Conservation (phyloP, 2,329 filamentous ascomycete genomes). For the Fusarium clavum region DNA sequence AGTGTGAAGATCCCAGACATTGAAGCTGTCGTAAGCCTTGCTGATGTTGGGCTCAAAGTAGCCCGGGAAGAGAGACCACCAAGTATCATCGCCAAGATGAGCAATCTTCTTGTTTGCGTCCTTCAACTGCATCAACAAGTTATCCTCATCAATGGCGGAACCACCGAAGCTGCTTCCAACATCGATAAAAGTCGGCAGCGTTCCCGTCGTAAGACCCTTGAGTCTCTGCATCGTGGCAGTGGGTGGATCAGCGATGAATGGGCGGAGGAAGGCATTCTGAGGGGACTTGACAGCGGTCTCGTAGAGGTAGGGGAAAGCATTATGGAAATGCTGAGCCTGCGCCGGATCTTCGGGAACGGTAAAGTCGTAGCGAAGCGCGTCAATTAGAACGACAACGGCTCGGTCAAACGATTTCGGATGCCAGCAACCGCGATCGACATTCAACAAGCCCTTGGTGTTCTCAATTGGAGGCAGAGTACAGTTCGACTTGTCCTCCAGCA, state of each 20-base stretch:
- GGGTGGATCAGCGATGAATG: conserved; percentile 97
- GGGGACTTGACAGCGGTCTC: conserved; percentile 81
- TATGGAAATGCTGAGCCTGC: conserved; percentile 72
- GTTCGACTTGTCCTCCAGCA: conserved; percentile 79
- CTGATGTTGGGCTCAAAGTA: conserved; percentile 92
- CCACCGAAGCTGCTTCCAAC: conserved; percentile 95
- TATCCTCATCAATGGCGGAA: conserved; percentile 93
- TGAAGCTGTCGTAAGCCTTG: conserved; percentile 93
- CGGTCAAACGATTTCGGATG: conserved; percentile 94
- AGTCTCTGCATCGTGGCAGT: conserved; percentile 92
- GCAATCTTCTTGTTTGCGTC: conserved; percentile 79
- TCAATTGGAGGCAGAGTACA: conserved; percentile 77
- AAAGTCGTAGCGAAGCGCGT: conserved; percentile 96
- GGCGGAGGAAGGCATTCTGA: conserved; percentile 86
- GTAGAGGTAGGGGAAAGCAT: conserved; percentile 88
- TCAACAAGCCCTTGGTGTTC: conserved; percentile 53
- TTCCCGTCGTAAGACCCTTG: conserved; percentile 95
- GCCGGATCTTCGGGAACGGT: conserved; percentile 76
- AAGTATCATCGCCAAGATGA: conserved; percentile 97
- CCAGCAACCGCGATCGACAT: conserved; percentile 82
- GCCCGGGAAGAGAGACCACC: conserved; percentile 92
- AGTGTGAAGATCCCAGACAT: conserved; percentile 97
- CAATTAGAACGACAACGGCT: conserved; percentile 89
- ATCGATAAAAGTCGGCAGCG: conserved; percentile 93
- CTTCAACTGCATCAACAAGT: conserved; percentile 75